These are phyloP conservation scores for Rubus idaeus DNA, from an alignment of 306 rosid genomes.

Conservation along the genomic window DNA sequence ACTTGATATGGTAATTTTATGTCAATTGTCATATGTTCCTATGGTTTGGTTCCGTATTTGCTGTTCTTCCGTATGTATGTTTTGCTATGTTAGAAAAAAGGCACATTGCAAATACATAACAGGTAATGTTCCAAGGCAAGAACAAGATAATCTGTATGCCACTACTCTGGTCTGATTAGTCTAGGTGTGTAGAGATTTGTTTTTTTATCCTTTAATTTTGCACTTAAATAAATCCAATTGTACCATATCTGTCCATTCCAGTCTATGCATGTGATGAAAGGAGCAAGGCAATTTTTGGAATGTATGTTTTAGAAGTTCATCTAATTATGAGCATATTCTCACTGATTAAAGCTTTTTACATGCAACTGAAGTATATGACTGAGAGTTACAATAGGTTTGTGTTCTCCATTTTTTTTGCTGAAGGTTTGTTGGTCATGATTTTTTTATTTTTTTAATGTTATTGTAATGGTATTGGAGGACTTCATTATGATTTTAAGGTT, in stretches of 20 bases:
- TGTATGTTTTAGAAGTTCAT: neutral
- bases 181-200: neutral
- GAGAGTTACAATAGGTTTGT: neutral
- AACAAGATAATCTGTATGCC: neutral
- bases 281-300: neutral
- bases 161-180: neutral
- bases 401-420: neutral
- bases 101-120: neutral
- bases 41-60: constrained; percentile 7
- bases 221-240: neutral
- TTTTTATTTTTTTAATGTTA: neutral
- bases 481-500: neutral
- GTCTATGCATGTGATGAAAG: neutral
- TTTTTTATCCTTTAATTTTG: neutral
- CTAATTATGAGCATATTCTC: neutral
- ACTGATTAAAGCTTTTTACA: constrained; percentile 3
- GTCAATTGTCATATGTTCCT: neutral
- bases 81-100: neutral
- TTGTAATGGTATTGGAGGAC: neutral
- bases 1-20: constrained; percentile 64
- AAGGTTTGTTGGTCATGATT: neutral
- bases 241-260: too few species aligned
- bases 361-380: neutral
- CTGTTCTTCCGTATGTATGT: neutral
- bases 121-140: neutral